These are phyloP conservation scores for Colletotrichum caudatum DNA, from an alignment of 2,329 filamentous ascomycete species.

Conservation along the genomic window DNA sequence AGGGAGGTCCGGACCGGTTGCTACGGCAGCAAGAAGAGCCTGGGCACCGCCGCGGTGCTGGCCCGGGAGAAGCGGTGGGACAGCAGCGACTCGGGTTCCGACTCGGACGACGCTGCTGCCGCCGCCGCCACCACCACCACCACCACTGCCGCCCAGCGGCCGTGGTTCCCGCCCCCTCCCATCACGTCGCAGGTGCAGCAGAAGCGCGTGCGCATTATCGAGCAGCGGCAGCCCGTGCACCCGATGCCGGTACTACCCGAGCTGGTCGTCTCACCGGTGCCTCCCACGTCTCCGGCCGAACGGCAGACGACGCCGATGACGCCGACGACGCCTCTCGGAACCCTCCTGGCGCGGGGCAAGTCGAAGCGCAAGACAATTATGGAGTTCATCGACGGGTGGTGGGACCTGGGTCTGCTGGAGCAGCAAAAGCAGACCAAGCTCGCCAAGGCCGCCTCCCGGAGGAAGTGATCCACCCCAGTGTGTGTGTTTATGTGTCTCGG, in stretches of 20 bases:
- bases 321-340: slow-evolving; percentile 31
- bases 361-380: slow-evolving; percentile 61
- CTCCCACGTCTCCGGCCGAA: slow-evolving; percentile 16
- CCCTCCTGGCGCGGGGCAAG: slow-evolving; percentile 42
- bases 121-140: slow-evolving; percentile 41
- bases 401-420: slow-evolving; percentile 64
- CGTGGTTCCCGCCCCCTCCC: slow-evolving; percentile 52
- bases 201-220: slow-evolving; percentile 34
- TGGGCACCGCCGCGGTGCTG: slow-evolving; percentile 54
- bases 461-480: neutral
- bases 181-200: slow-evolving; percentile 49
- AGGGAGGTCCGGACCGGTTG: slow-evolving; percentile 26
- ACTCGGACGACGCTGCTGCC: slow-evolving; percentile 47
- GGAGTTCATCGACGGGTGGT: slow-evolving; percentile 65
- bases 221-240: slow-evolving; percentile 41
- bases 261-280: slow-evolving; percentile 38
- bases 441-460: slow-evolving; percentile 31
- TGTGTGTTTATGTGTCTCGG: neutral
- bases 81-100: slow-evolving; percentile 50
- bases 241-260: slow-evolving; percentile 34
- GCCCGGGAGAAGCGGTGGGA: slow-evolving; percentile 49
- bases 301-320: slow-evolving; percentile 44
- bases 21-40: slow-evolving; percentile 46
- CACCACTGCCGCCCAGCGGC: slow-evolving; percentile 43
- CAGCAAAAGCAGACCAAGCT: slow-evolving; percentile 57